These are phyloP conservation scores for Zygoascus bituminiphila DNA, from an alignment of 805 yeast genomes.

Conservation along the genomic window DNA sequence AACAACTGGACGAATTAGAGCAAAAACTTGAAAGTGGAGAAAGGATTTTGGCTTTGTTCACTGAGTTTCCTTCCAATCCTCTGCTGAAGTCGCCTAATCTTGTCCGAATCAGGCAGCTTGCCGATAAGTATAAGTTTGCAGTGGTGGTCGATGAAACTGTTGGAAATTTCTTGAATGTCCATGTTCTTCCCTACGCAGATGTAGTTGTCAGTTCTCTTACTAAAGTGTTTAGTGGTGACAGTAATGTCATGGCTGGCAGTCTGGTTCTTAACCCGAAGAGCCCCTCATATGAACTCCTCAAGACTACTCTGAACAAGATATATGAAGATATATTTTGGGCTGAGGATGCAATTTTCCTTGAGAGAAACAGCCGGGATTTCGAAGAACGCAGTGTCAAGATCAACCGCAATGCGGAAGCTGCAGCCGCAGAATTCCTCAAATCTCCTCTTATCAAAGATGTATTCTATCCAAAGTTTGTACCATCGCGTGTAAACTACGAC, in stretches of 20 bases:
- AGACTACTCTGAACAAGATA: conserved; percentile 42
- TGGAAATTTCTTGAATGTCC: conserved; percentile 81
- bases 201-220: conserved; percentile 80
- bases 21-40: conserved; percentile 51
- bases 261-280: conserved; percentile 67
- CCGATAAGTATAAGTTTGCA: conserved; percentile 63
- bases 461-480: conserved; percentile 57
- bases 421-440: conserved; percentile 24
- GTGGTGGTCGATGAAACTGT: conserved; percentile 91
- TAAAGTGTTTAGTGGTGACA: conserved; percentile 88
- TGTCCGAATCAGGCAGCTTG: conserved; percentile 50
- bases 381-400: conserved; percentile 45
- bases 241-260: conserved; percentile 93
- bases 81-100: conserved; percentile 77
- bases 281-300: conserved; percentile 40
- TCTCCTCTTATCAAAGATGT: conserved; percentile 49
- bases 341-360: conserved; percentile 87
- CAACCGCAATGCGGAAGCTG: conserved; percentile 33
- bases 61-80: conserved; percentile 97
- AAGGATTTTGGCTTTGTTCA: conserved; percentile 66
- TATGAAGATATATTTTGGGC: conserved; percentile 80
- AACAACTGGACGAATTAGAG: conserved; percentile 55
- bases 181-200: conserved; percentile 77
- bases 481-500: conserved; percentile 60
- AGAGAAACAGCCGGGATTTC: conserved; percentile 89